These are phyloP conservation scores for Salvia splendens DNA, from an alignment of 257 asterid genomes.

Conservation along the genomic window DNA sequence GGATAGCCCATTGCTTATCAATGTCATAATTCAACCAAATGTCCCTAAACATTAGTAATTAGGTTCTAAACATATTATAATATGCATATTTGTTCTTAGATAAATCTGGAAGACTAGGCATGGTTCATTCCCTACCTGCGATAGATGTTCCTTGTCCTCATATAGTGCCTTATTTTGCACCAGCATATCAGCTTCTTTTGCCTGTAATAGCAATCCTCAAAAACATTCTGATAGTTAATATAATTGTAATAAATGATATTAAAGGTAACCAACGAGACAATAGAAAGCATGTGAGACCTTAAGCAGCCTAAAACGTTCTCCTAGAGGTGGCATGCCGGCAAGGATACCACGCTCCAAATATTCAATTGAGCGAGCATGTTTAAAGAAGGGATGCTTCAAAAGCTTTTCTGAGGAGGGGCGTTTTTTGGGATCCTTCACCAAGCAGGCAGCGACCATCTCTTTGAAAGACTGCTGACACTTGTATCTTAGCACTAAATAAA, in stretches of 20 bases:
- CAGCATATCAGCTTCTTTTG: constrained; percentile 77
- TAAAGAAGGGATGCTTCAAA: constrained; percentile 82
- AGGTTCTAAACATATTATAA: constrained; percentile 3
- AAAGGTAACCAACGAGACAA: constrained; percentile 28
- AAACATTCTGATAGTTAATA: constrained; percentile 14
- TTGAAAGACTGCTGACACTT: constrained; percentile 65
- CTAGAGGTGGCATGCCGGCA: constrained; percentile 74
- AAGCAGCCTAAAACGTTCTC: constrained; percentile 87
- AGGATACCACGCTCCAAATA: constrained; percentile 66
- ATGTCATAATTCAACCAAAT: background rate
- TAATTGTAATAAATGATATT: constrained; percentile 9
- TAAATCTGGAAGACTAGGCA: background rate
- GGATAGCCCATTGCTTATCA: background rate
- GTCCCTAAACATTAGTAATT: background rate
- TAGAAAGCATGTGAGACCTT: constrained; percentile 64
- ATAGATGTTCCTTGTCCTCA: constrained; percentile 83
- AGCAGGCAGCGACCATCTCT: constrained; percentile 90
- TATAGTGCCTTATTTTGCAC: constrained; percentile 62
- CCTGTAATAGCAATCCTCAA: constrained; percentile 49
- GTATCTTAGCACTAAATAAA: constrained; percentile 40
- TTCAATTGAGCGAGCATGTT: constrained; percentile 65
- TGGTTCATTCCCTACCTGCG: constrained; percentile 57
- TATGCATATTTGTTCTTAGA: background rate
- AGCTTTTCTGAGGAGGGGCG: constrained; percentile 89
- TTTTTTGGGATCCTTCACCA: constrained; percentile 94